Evolutionary conservation across 805 yeast genomes (phyloP), one percentile per base, ranked within the genome.

Genomic region (Henningerozyma blattae): DNA sequence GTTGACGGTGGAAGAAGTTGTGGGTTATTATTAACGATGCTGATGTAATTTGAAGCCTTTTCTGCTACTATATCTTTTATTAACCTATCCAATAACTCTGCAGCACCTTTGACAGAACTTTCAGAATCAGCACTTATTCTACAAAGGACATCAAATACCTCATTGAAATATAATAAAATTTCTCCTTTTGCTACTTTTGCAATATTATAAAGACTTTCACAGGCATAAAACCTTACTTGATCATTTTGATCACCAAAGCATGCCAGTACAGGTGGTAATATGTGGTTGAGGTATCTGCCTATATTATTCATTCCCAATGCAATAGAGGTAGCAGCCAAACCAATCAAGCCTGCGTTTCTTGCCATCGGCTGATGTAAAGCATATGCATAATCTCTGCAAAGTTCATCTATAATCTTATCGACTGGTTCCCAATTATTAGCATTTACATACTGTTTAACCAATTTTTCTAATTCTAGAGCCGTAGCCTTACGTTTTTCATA

Each of bases 101-200:
- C 96, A 8, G 95, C 98, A 47, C 86, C 89, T 48, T 87, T 82
- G 20, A 91, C 96, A 25, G 93, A 77, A 28, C 80, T 74, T 46
- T 91, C 97, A 1, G 86, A 71, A 50, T 89, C 97, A 0, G 95
- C 86, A 16, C 89, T 85, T 36, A 87, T 69, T 39, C 80, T 78
- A 53, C 95, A 87, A 34, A 91, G 65, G 15, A 87, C 91, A 53
- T 91, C 97, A 53, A 91, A 91, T 2, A 86, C 79, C 58, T 91
- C 97, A 58, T 89, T 91, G 65, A 91, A 91, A 54, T 84, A 87
- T 10, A 81, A 64, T 40, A 91, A 62, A 16, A 91, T 83, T 57
- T 91, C 97, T 19, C 97, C 97, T 45, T 94, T 76, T 3, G 97
- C 94, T 15, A 91, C 93, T 51, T 91, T 91, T 31, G 97, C 94